Percentiles rank a stretch among this genome's conserved stretches.
phyloP scores from a whole-genome alignment of 2,329 filamentous ascomycete genomes.

The Capronia americana region DNA sequence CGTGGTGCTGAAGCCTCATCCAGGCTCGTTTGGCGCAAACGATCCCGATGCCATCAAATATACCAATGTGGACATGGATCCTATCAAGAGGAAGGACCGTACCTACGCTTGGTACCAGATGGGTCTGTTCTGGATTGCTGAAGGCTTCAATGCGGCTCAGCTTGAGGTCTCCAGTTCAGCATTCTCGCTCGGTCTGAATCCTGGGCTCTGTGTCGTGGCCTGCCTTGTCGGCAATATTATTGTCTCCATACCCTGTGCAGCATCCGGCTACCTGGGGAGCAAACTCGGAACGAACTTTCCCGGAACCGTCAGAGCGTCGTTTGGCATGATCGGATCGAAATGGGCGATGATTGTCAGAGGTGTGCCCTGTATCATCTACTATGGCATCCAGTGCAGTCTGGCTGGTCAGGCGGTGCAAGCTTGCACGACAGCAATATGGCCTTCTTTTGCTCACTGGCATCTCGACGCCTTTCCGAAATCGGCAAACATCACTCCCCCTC shows the following conservation, averaged over 20 bases:
- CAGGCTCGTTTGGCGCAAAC: slow-evolving; percentile 24
- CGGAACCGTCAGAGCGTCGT: slow-evolving; percentile 20
- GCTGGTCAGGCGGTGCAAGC: slow-evolving; percentile 41
- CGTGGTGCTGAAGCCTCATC: slow-evolving; percentile 24
- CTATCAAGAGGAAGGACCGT: slow-evolving; percentile 27
- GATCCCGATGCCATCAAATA: slow-evolving; percentile 16
- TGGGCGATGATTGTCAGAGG: slow-evolving; percentile 26
- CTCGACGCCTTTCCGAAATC: slow-evolving; percentile 58
- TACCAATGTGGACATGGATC: slow-evolving; percentile 29
- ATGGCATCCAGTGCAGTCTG: slow-evolving; percentile 25
- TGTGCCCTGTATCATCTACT: slow-evolving; percentile 25
- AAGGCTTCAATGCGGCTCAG: slow-evolving; percentile 29
- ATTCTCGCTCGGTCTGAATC: slow-evolving; percentile 27
- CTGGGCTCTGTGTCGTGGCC: slow-evolving; percentile 25
- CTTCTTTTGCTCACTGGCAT: slow-evolving; percentile 54
- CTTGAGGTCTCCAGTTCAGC: slow-evolving; percentile 26
- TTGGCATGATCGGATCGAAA: slow-evolving; percentile 24
- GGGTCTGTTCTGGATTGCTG: slow-evolving; percentile 30
- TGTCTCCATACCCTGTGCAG: slow-evolving; percentile 24
- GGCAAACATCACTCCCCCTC: slow-evolving; percentile 62
- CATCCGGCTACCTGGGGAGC: slow-evolving; percentile 24
- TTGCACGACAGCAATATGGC: slow-evolving; percentile 51
- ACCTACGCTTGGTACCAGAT: slow-evolving; percentile 31
- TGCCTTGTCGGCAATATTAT: slow-evolving; percentile 28
- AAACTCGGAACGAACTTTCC: slow-evolving; percentile 28